Base-by-base conservation (phyloP, 2,329 filamentous ascomycete species). In the Colletotrichum aenigma region DNA sequence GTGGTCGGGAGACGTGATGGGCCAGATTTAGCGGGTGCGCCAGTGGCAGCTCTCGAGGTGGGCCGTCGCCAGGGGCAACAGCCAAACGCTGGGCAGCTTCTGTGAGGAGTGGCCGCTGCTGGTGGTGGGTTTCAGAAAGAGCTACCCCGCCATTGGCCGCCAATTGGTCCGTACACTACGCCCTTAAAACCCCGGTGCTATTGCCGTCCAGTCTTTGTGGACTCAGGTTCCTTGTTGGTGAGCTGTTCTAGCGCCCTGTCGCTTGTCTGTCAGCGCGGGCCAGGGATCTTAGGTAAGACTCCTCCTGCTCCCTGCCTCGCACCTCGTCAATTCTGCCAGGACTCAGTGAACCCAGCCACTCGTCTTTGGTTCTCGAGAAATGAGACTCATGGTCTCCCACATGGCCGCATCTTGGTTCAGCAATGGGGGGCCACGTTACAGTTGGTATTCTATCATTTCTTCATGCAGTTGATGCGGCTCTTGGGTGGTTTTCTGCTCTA, bases 91-190 rank as follows among this genome's bases (percentile, higher is more conserved):
- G 34, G 16, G 56, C 64, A 43, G 15, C 10, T 38, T 38, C 36
- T 16, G 36, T 18, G 36, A 38, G 36, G 2, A 38, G 43, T 48
- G 34, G n/a, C 34, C 64, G 55, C 24, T 16, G 43, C 15, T 66
- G 21, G 21, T 74, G 36, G 70, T 74, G 70, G 74, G 73, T 76
- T 76, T 70, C 70, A 74, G 65, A n/a, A 70, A 60, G 30, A 76
- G 65, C 74, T 64, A 66, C 36, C 65, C 65, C 60, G 58, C 65
- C 74, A 76, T 76, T 75, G 69, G 69, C 34, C 34, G 36, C 58
- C 71, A 18, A 61, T 36, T 36, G 21, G 24, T 2, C n/a, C 43
- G n/a, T 24, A 24, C 24, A 24, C 24, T 48, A 48, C 43, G n/a
- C n/a, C 43, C 43, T 48, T 48, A 48, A 48, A 48, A 48, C 43